Conservation (phyloP, 495 filamentous ascomycete species). For the Penicillium turbatum region DNA sequence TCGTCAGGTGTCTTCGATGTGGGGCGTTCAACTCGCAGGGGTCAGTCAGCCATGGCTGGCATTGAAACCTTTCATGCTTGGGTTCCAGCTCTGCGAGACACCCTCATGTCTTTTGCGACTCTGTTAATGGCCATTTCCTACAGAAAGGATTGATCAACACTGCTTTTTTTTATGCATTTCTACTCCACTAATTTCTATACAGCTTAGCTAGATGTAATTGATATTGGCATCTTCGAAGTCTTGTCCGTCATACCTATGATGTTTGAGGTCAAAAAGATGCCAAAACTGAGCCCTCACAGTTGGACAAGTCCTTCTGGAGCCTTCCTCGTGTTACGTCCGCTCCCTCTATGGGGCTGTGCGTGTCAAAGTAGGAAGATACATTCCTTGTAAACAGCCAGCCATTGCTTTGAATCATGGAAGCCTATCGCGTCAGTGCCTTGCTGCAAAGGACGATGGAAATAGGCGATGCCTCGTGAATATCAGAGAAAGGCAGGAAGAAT, state of each 20-base stretch:
- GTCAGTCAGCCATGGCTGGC: not conserved
- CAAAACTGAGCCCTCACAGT: slow-evolving; percentile 33
- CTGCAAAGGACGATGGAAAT: not conserved
- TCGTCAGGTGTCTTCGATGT: too few relatives aligned
- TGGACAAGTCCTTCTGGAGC: slow-evolving; percentile 30
- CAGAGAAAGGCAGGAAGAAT: not conserved
- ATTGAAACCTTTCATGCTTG: slow-evolving; percentile 1
- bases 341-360: slow-evolving; percentile 42
- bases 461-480: not conserved
- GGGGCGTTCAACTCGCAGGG: not conserved
- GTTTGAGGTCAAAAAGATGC: slow-evolving; percentile 50
- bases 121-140: not conserved
- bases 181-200: not conserved
- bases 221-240: slow-evolving; percentile 47
- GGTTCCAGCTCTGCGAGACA: not conserved
- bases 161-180: not conserved
- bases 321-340: slow-evolving; percentile 51
- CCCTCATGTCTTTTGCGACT: not conserved
- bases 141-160: not conserved
- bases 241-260: slow-evolving; percentile 45
- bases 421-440: not conserved
- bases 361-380: slow-evolving; percentile 52
- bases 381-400: slow-evolving; percentile 14
- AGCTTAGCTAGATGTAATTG: slow-evolving; percentile 4
- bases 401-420: not conserved